Percentiles rank a stretch among this genome's conserved stretches.
Evolutionary conservation across 495 filamentous ascomycete genomes (phyloP).

Genomic region (Saxophila tyrrhenica): DNA sequence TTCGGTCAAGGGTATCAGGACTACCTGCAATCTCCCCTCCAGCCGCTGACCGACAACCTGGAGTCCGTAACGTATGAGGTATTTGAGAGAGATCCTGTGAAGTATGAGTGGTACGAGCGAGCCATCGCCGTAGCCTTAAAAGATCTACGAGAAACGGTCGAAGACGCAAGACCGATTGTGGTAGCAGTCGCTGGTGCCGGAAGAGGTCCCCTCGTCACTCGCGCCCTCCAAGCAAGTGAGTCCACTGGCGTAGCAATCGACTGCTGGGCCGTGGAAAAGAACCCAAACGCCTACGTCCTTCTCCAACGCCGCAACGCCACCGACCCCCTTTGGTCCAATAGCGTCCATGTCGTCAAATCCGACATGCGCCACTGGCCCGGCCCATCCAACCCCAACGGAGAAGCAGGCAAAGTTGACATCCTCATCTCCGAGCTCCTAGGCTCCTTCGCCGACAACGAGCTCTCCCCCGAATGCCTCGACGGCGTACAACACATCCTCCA

Average conservation of each 20-base stretch:
- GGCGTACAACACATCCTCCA: slow-evolving; percentile 78
- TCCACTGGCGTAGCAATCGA: slow-evolving; percentile 65
- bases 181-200: slow-evolving; percentile 90
- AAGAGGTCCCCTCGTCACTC: slow-evolving; percentile 78
- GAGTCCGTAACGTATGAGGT: slow-evolving; percentile 97
- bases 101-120: slow-evolving; percentile 89
- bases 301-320: slow-evolving; percentile 65
- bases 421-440: slow-evolving; percentile 87
- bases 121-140: slow-evolving; percentile 69
- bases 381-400: slow-evolving; percentile 32
- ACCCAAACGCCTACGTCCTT: slow-evolving; percentile 90
- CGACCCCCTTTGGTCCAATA: slow-evolving; percentile 56
- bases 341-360: slow-evolving; percentile 77
- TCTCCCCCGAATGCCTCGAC: slow-evolving; percentile 63
- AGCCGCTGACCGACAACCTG: slow-evolving; percentile 90
- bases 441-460: slow-evolving; percentile 49
- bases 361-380: slow-evolving; percentile 98
- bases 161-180: slow-evolving; percentile 53
- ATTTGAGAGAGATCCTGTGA: slow-evolving; percentile 95
- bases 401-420: slow-evolving; percentile 66
- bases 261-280: slow-evolving; percentile 93
- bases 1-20: slow-evolving; percentile 80
- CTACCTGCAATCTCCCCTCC: slow-evolving; percentile 86
- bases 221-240: slow-evolving; percentile 67
- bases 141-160: slow-evolving; percentile 69